Evolutionary conservation across 2,329 filamentous ascomycete genomes (phyloP).

Genomic region (Pseudocercospora fijiensis): DNA sequence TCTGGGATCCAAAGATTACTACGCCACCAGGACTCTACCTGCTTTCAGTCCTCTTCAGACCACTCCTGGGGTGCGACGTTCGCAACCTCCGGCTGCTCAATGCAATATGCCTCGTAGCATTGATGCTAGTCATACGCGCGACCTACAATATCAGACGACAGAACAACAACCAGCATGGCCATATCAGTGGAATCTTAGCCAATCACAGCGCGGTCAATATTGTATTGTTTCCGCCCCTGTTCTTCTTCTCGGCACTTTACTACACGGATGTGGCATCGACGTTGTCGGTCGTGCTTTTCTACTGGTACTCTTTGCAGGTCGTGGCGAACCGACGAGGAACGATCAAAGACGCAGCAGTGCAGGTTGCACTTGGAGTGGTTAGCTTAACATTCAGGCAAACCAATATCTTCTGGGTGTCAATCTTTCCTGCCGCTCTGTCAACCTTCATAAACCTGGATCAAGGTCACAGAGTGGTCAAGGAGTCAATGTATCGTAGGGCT

Average conservation of each 20-base stretch:
- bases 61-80: slow-evolving; percentile 44
- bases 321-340: slow-evolving; percentile 25
- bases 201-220: slow-evolving; percentile 70
- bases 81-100: slow-evolving; percentile 43
- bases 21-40: slow-evolving; percentile 78
- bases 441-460: slow-evolving; percentile 51
- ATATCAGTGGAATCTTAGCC: slow-evolving; percentile 19
- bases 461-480: slow-evolving; percentile 49
- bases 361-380: slow-evolving; percentile 59
- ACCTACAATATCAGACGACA: slow-evolving; percentile 31
- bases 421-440: slow-evolving; percentile 64
- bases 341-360: slow-evolving; percentile 21
- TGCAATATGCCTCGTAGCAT: slow-evolving; percentile 39
- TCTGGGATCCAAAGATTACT: slow-evolving; percentile 97
- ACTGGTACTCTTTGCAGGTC: slow-evolving; percentile 52
- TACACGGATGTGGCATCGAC: slow-evolving; percentile 92
- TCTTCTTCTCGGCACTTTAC: slow-evolving; percentile 94
- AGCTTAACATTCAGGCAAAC: slow-evolving; percentile 84
- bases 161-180: slow-evolving; percentile 17
- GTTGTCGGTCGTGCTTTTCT: slow-evolving; percentile 68
- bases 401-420: slow-evolving; percentile 91
- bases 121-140: slow-evolving; percentile 34
- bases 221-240: slow-evolving; percentile 80
- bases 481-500: slow-evolving; percentile 33
- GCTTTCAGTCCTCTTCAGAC: slow-evolving; percentile 42